Base-by-base conservation (phyloP, 1,284 basidiomycete species). In the Boletellus deceptivus region DNA sequence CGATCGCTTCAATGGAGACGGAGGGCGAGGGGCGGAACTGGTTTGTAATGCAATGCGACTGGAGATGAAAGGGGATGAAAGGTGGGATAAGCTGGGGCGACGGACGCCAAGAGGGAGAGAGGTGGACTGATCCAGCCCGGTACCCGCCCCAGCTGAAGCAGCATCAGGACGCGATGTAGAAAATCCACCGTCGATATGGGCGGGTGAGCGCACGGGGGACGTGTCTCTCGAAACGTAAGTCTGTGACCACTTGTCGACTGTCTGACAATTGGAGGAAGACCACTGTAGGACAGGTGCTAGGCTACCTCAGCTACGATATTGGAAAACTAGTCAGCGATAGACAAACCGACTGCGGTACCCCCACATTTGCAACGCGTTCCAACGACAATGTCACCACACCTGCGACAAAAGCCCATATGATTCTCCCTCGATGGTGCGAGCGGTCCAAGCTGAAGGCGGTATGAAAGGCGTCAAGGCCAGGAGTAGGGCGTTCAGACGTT, bases 341-440 rank as follows among this genome's bases (percentile, higher is more conserved):
- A 75, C 83, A 59, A 60, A 89, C 89, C 88, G 53, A 88, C 89
- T 49, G 86, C 72, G 20, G 75, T 72, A 47, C 89, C 89, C 58
- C 89, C 89, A 68, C 88, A 91, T 70, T 81, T 84, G 68, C 88
- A 89, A 49, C 83, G 82, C 43, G 71, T 67, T 40, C 81, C 83
- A 40, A 74, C 62, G 25, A 90, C 87, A 54, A 91, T 89, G 56
- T 90, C 84, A 54, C 88, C 89, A 59, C 88, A 91, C 67, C 86
- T 76, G 55, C 86, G 77, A 70, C 89, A 91, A 59, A 90, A 91
- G 24, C 84, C 86, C 88, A 91, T 90, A 25, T 22, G 41, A 56
- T 45, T 41, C 39, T 24, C 5, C 34, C 31, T 29, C 18, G 36
- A 39, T 43, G 13, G 6, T 24, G 31, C 14, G 36, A 47, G 29